Conservation (phyloP, 805 yeast species). For the Ogataea henricii region DNA sequence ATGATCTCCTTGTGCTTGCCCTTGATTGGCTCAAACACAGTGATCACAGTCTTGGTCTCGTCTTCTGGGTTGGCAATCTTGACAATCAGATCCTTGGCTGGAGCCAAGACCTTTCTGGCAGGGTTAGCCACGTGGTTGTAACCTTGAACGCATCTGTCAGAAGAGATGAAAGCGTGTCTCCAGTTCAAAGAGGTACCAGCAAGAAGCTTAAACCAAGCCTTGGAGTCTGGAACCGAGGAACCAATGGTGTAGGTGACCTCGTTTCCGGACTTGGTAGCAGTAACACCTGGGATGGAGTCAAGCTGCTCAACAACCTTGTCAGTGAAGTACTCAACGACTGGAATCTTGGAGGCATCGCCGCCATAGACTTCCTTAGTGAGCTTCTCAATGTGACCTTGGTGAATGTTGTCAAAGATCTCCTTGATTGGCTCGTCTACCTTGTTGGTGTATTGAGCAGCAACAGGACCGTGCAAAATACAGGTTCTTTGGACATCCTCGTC, state of each 20-base stretch:
- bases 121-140: slow-evolving; percentile 79
- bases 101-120: slow-evolving; percentile 75
- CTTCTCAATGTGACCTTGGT: slow-evolving; percentile 81
- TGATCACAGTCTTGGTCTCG: slow-evolving; percentile 57
- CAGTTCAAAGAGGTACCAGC: slow-evolving; percentile 82
- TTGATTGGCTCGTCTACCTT: slow-evolving; percentile 90
- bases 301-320: slow-evolving; percentile 53
- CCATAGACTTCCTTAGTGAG: slow-evolving; percentile 69
- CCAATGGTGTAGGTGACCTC: slow-evolving; percentile 44
- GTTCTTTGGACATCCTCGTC: slow-evolving; percentile 97
- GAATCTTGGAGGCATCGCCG: slow-evolving; percentile 72
- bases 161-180: slow-evolving; percentile 87
- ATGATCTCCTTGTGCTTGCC: slow-evolving; percentile 71
- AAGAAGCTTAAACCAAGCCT: slow-evolving; percentile 74
- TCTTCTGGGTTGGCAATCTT: slow-evolving; percentile 58
- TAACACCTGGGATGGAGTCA: slow-evolving; percentile 40
- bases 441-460: slow-evolving; percentile 90
- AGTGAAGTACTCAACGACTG: slow-evolving; percentile 88
- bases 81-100: slow-evolving; percentile 59
- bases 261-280: slow-evolving; percentile 32
- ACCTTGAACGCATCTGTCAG: slow-evolving; percentile 83
- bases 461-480: slow-evolving; percentile 99
- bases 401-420: slow-evolving; percentile 84
- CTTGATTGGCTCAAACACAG: slow-evolving; percentile 69
- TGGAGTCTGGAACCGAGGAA: slow-evolving; percentile 34